Evolutionary conservation across 225 moss, liverwort and hornwort genomes (phyloP), one percentile per base, ranked within the genome.

Genomic region (Straminergon stramineum): DNA sequence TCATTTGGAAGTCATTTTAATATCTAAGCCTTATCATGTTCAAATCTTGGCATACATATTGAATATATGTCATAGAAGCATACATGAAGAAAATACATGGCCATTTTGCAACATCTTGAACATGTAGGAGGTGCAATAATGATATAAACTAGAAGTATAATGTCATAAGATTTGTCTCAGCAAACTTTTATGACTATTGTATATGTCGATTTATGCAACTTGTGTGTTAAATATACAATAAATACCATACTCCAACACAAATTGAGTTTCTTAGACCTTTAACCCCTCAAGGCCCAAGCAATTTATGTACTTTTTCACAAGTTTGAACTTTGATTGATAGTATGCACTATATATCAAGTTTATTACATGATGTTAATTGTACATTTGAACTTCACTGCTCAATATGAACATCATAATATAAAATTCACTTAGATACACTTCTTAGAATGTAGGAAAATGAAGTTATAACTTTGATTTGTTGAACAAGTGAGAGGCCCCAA

Each of bases 201-300:
- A 17, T 6, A 17, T 45, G 6, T 74, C 51, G 19, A 75, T 51
- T 19, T 5, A 19, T 19, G 12, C 51, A 75, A 7, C 20, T 19
- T 51, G 2, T 75, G 31, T 75, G 1, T 52, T 4, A 32, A 51
- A 51, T 51, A 13, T 20, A 20, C 19, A 51, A 1, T 20, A 7
- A 28, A 48, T 7, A 31, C 48, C 1, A 7, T 32, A 17, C 0
- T 75, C 1, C 75, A 75, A 32, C 2, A 10, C 3, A 51, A 32
- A 51, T 52, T 52, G 0, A 5, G 5, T 0, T 75, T 31, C 1
- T 51, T 1, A 51, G 0, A 53, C 3, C 52, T 52, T 52, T 8
- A n/a, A n/a, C n/a, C n/a, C n/a, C n/a, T n/a, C n/a, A n/a, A n/a
- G n/a, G n/a, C n/a, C n/a, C n/a, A n/a, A n/a, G n/a, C n/a, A n/a